A percentile compares a stretch with the other conserved stretches of the same genome.
phyloP scores from a whole-genome alignment of 208 protist genomes.

The Leishmania tarentolae region DNA sequence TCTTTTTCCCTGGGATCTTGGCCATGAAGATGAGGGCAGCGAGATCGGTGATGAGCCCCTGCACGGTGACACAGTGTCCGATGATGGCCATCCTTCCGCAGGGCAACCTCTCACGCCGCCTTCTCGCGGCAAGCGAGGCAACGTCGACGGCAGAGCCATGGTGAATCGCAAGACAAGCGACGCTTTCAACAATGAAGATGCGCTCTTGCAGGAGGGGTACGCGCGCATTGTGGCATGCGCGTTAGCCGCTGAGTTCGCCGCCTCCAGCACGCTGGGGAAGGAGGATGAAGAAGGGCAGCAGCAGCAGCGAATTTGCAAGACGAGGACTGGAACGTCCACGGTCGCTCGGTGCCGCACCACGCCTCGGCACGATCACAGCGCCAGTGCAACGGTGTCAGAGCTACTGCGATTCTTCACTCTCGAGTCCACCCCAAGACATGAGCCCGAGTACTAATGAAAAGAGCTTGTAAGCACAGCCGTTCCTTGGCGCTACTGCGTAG shows the following conservation, averaged over 20 bases:
- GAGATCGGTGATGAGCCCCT: neutral
- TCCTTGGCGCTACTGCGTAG: neutral
- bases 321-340: neutral
- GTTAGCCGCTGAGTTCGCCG: constrained; percentile 4
- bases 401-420: constrained; percentile 32
- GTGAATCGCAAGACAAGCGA: neutral
- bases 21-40: neutral
- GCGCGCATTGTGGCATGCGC: constrained; percentile 20
- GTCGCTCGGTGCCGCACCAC: neutral
- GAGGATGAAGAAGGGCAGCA: neutral
- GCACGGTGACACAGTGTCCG: neutral
- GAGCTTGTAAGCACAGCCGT: neutral
- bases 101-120: neutral
- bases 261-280: neutral
- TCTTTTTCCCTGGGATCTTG: neutral
- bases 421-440: neutral
- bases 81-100: neutral
- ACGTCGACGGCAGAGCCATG: neutral
- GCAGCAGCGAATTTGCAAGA: neutral
- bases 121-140: neutral
- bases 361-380: constrained; percentile 12
- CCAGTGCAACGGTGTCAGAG: constrained; percentile 27
- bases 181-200: neutral
- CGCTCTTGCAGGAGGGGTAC: constrained; percentile 12
- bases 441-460: neutral